A percentile compares a stretch with the other conserved stretches of the same genome.
These are phyloP conservation scores for Millerozyma acaciae DNA, from an alignment of 805 yeast genomes.

Conservation along the genomic window DNA sequence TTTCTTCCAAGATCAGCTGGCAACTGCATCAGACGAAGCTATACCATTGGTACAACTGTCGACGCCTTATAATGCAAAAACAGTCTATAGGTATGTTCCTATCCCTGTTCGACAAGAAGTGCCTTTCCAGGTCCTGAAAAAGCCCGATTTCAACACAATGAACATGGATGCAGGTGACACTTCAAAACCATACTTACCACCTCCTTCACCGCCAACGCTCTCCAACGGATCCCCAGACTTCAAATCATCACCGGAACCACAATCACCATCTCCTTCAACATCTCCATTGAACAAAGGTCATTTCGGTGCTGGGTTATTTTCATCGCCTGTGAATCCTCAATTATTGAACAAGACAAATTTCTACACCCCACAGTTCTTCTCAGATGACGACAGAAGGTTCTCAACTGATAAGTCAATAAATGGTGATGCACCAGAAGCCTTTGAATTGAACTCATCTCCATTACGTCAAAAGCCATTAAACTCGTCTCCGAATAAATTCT, in stretches of 20 bases:
- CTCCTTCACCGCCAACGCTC: conserved; percentile 31
- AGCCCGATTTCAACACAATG: conserved; percentile 4
- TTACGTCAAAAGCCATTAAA: conserved; percentile 16
- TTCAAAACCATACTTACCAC: conserved; percentile 26
- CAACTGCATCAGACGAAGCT: neutral
- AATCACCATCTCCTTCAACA: conserved; percentile 28
- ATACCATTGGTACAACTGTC: conserved; percentile 2
- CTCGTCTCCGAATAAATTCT: conserved; percentile 31
- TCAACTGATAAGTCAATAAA: conserved; percentile 2
- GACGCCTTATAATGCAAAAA: conserved; percentile 4
- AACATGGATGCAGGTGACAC: conserved; percentile 4
- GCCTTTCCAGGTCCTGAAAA: conserved; percentile 6
- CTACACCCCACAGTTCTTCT: conserved; percentile 39
- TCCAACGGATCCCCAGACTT: conserved; percentile 35
- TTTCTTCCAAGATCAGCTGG: neutral
- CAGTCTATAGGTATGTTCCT: conserved; percentile 30
- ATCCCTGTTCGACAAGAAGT: conserved; percentile 28
- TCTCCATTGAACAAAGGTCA: conserved; percentile 4
- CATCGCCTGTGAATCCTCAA: conserved; percentile 25
- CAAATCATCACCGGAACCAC: conserved; percentile 37
- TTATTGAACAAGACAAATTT: conserved; percentile 19
- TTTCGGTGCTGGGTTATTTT: conserved; percentile 7
- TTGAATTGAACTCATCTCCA: conserved; percentile 23
- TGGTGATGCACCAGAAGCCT: neutral
- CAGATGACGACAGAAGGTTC: conserved; percentile 20